These are phyloP conservation scores for Calendula officinalis DNA, from an alignment of 129 eudicot species.

Conservation along the genomic window DNA sequence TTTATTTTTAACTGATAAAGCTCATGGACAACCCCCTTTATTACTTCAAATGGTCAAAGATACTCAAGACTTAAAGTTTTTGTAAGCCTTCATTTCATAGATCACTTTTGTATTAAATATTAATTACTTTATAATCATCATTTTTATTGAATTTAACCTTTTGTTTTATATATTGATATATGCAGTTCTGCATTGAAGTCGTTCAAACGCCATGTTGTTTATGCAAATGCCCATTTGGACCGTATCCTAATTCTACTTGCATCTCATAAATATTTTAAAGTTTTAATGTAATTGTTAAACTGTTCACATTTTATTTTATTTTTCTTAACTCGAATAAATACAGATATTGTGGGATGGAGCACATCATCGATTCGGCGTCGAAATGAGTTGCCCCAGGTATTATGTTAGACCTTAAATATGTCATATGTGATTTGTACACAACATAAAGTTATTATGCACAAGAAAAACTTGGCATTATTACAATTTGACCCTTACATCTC, in stretches of 20 bases:
- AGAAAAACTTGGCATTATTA: too few species aligned
- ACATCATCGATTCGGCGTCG: constrained; percentile 76
- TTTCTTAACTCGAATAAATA: constrained; percentile 39
- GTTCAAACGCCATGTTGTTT: constrained; percentile 76
- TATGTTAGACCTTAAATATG: not conserved
- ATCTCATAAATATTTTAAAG: not conserved
- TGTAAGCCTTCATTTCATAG: constrained; percentile 43
- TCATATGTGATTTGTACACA: not conserved
- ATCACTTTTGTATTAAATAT: not conserved
- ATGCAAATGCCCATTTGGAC: constrained; percentile 87
- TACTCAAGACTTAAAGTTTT: constrained; percentile 60
- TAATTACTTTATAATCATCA: not conserved
- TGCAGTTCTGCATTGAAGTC: constrained; percentile 85
- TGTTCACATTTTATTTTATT: constrained; percentile 5
- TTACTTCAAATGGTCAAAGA: constrained; percentile 78
- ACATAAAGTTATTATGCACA: too few species aligned
- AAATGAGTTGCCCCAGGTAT: constrained; percentile 77
- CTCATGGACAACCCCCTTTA: constrained; percentile 75
- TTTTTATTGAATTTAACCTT: constrained; percentile 4
- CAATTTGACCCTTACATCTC: too few species aligned
- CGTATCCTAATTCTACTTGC: constrained; percentile 55
- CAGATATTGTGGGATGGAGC: constrained; percentile 94
- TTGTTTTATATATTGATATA: constrained; percentile 1
- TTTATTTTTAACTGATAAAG: constrained; percentile 62
- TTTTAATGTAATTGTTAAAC: not conserved